Conservation (phyloP, 1,284 basidiomycete genomes). For the Ceratobasidium sp. region DNA sequence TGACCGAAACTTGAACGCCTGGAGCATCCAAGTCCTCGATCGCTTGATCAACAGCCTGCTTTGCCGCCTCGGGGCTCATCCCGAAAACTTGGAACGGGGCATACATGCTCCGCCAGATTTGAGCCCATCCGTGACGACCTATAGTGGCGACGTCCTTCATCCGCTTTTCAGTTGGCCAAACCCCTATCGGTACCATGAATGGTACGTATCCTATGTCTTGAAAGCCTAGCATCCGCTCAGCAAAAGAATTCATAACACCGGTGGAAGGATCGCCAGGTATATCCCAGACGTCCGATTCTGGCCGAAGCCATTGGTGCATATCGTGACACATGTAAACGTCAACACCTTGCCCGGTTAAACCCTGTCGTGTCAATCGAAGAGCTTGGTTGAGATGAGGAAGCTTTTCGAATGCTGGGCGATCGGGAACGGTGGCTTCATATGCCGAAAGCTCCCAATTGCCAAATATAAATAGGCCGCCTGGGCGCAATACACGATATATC, state of each 20-base stretch:
- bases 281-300: conserved; percentile 26
- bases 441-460: conserved; percentile 35
- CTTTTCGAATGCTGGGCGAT: conserved; percentile 16
- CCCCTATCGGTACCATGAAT: conserved; percentile 10
- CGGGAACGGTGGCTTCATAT: conserved; percentile 17
- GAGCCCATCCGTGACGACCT: conserved; percentile 21
- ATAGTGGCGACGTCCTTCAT: conserved; percentile 15
- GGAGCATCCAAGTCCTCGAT: conserved; percentile 6
- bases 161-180: conserved; percentile 26
- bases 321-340: conserved; percentile 27
- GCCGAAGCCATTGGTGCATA: conserved; percentile 20
- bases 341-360: conserved; percentile 17
- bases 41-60: conserved; percentile 15
- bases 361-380: conserved; percentile 3
- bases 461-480: conserved; percentile 30
- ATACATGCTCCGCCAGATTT: conserved; percentile 32
- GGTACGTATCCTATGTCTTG: conserved; percentile 8
- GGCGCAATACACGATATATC: conserved; percentile 26
- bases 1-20: conserved; percentile 29
- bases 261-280: neutral
- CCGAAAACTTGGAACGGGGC: conserved; percentile 30
- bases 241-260: conserved; percentile 3
- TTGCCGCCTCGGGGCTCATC: conserved; percentile 4
- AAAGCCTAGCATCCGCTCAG: conserved; percentile 24
- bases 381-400: conserved; percentile 18